phyloP scores from a whole-genome alignment of 2,329 filamentous ascomycete species.

The Fusarium nodosum region DNA sequence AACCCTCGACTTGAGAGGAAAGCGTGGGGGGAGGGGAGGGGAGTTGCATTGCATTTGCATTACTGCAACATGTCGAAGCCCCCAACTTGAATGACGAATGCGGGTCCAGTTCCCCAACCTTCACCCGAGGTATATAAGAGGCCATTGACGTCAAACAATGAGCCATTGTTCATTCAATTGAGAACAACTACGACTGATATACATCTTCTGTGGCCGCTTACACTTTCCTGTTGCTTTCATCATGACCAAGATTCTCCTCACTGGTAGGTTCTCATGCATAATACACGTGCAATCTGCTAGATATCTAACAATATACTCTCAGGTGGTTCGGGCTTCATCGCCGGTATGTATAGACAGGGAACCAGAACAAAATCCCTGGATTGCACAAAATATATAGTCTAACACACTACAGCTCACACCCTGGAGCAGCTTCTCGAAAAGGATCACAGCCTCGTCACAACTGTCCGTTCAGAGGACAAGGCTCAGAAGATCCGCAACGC shows the following conservation, averaged over 20 bases:
- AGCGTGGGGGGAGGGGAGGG: constrained; percentile 31
- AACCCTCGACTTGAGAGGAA: constrained; percentile 6
- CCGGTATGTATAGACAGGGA: constrained; percentile 46
- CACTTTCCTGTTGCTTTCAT: constrained; percentile 1
- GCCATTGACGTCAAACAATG: constrained; percentile 20
- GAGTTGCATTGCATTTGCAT: constrained; percentile 1
- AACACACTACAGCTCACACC: constrained; percentile 61
- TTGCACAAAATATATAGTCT: not conserved
- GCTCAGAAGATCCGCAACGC: constrained; percentile 65
- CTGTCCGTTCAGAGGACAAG: constrained; percentile 68
- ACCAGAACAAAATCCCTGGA: not conserved
- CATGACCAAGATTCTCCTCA: constrained; percentile 54
- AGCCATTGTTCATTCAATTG: not conserved
- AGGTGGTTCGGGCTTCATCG: constrained; percentile 56
- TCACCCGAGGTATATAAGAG: constrained; percentile 18
- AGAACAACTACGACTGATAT: not conserved
- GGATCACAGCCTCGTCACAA: constrained; percentile 67
- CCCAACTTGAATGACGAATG: constrained; percentile 47
- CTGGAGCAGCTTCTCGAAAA: constrained; percentile 66
- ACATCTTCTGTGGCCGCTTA: not conserved
- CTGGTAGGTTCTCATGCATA: constrained; percentile 40
- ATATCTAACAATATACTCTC: constrained; percentile 22
- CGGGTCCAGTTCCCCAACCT: constrained; percentile 34
- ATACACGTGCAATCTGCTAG: not conserved
- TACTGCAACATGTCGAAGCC: constrained; percentile 25